phyloP scores from a whole-genome alignment of 108 stramenopile genomes.

The Discostella pseudostelligera region DNA sequence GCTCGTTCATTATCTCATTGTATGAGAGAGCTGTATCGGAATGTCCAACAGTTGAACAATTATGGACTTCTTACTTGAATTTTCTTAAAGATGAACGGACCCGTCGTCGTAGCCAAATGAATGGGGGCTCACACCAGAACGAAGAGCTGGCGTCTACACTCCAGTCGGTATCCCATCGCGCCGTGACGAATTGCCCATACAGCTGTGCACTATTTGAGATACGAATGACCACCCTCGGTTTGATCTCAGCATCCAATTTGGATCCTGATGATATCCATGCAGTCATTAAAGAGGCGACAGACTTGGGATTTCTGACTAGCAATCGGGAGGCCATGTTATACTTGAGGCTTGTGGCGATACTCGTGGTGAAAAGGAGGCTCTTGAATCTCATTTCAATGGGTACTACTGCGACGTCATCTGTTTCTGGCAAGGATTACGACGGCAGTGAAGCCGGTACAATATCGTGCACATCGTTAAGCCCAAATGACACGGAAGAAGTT shows the following conservation, averaged over 20 bases:
- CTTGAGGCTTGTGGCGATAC: slow-evolving; percentile 47
- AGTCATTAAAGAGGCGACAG: slow-evolving; percentile 56
- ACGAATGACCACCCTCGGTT: slow-evolving; percentile 44
- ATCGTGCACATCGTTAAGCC: slow-evolving; percentile 34
- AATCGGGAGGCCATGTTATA: slow-evolving; percentile 39
- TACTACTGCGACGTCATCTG: slow-evolving; percentile 11
- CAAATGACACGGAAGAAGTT: slow-evolving; percentile 55
- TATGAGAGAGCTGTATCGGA: slow-evolving; percentile 83
- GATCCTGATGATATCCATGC: slow-evolving; percentile 72
- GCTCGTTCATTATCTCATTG: slow-evolving; percentile 35
- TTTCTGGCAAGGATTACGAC: slow-evolving; percentile 41
- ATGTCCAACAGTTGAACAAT: slow-evolving; percentile 80
- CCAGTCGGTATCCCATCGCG: slow-evolving; percentile 61
- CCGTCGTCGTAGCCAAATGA: slow-evolving; percentile 8
- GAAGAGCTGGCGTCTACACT: slow-evolving; percentile 25
- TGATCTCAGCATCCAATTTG: slow-evolving; percentile 39
- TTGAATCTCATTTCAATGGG: slow-evolving; percentile 33
- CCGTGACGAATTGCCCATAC: slow-evolving; percentile 83
- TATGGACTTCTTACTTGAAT: slow-evolving; percentile 75
- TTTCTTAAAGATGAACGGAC: slow-evolving; percentile 47
- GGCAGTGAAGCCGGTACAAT: slow-evolving; percentile 27
- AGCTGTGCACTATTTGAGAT: slow-evolving; percentile 57
- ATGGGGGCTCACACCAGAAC: slow-evolving; percentile 12
- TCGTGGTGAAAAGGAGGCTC: slow-evolving; percentile 39
- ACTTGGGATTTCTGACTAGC: slow-evolving; percentile 57